These are phyloP conservation scores for Mycena rebaudengoi DNA, from an alignment of 768 basidiomycete species.

Conservation along the genomic window DNA sequence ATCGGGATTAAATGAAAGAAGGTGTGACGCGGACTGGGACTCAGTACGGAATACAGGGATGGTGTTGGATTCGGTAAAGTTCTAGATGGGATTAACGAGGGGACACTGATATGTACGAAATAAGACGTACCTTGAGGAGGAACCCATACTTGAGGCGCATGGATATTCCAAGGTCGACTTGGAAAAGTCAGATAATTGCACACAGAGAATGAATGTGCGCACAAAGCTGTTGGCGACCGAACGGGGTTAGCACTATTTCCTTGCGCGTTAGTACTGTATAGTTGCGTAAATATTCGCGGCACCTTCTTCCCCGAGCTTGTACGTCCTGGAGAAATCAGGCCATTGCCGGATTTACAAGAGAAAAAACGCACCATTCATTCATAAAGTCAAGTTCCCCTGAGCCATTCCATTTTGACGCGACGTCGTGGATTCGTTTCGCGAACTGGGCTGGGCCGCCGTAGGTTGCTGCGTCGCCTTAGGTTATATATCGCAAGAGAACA, in stretches of 20 bases:
- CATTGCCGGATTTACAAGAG: constrained; percentile 2
- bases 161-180: constrained; percentile 74
- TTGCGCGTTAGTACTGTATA: constrained; percentile 14
- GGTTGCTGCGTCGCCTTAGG: constrained; percentile 44
- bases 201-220: constrained; percentile 30
- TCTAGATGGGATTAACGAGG: constrained; percentile 46
- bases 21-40: constrained; percentile 69
- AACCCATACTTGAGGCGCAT: constrained; percentile 82
- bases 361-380: constrained; percentile 72
- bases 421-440: constrained; percentile 58
- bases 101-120: not conserved
- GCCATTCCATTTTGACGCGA: constrained; percentile 67
- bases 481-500: not conserved
- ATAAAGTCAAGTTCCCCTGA: constrained; percentile 76
- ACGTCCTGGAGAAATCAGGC: constrained; percentile 62
- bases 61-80: constrained; percentile 63
- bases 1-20: not conserved
- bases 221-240: constrained; percentile 88
- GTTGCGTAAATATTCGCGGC: too few species aligned
- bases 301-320: constrained; percentile 90
- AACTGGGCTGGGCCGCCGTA: constrained; percentile 71
- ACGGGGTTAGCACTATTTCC: constrained; percentile 78
- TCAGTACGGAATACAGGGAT: constrained; percentile 83
- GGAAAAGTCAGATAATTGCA: not conserved
- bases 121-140: constrained; percentile 61